A percentile compares a stretch with the other conserved stretches of the same genome.
These are phyloP conservation scores for Eutrema heterophyllum DNA, from an alignment of 345 rosid species.

Conservation along the genomic window DNA sequence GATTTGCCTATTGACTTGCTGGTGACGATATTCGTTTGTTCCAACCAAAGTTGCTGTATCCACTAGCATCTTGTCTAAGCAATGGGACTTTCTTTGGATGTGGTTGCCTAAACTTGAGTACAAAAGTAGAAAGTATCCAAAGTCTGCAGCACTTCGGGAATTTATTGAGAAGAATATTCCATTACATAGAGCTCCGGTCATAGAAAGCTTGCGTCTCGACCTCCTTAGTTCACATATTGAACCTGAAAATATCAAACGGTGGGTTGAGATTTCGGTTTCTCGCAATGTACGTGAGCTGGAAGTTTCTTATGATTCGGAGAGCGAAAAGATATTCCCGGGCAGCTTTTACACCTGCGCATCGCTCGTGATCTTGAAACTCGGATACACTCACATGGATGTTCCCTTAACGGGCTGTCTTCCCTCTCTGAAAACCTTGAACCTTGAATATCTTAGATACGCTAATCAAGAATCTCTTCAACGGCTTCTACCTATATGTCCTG, in stretches of 20 bases:
- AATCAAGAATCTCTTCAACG: background rate
- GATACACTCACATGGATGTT: background rate
- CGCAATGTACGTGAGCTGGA: background rate
- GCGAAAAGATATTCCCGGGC: background rate
- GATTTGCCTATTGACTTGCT: too few relatives aligned
- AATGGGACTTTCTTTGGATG: too few relatives aligned
- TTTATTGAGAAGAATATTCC: too few relatives aligned
- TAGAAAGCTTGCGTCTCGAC: background rate
- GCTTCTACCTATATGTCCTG: background rate
- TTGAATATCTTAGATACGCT: accelerated
- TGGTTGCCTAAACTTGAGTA: too few relatives aligned
- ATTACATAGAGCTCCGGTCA: background rate
- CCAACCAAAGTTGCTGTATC: too few relatives aligned
- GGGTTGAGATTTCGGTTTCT: background rate
- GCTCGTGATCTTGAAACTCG: background rate
- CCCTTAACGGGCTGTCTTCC: background rate
- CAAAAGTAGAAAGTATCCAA: too few relatives aligned
- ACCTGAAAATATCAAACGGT: background rate
- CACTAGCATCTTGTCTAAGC: too few relatives aligned
- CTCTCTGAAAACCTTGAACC: background rate
- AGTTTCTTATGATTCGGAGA: background rate
- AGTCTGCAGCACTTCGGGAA: too few relatives aligned
- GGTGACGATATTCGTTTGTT: too few relatives aligned
- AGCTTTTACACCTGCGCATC: background rate
- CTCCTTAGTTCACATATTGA: background rate